Base-by-base conservation (phyloP, 106 monocot species). In the Agapanthus africanus region DNA sequence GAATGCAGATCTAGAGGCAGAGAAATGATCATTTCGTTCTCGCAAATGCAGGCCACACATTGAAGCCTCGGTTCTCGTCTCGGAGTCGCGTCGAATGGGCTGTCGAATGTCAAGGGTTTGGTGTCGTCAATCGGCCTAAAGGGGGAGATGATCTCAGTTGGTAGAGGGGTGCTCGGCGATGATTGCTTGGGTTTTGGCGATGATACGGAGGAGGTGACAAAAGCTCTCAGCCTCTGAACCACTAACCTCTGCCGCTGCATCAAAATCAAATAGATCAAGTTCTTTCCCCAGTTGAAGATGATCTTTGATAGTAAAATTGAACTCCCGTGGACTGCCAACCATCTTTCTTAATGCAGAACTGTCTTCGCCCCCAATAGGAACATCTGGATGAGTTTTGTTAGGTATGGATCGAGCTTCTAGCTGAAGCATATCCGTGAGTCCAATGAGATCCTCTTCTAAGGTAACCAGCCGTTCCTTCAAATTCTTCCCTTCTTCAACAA, bases 241-340 rank as follows among this genome's bases (percentile, higher is more conserved):
- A 95, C 95, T 88, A 54, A 97, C 97, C 89, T 97, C 97, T 69
- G 92, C 81, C 22, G 97, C 97, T 67, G 97, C 84, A 79, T 97
- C 97, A 83, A 97, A 97, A 83, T 97, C 92, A 80, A 97, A 90
- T 23, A 97, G 84, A 80, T 97, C 87, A 40, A 97, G 87, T 44
- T 90, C 82, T 61, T 87, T 97, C 44, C 97, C 97, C 31, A 97
- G 69, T 69, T 90, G 84, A 72, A 92, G 68, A 70, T 97, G 97
- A 81, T 97, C 92, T 69, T 89, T 97, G 19, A 82, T 65, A 26
- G 73, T 34, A 70, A 97, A 97, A 28, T 36, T 72, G 66, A 97
- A 92, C 39, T 87, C 79, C 21, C 57, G 70, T 23, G 68, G 89
- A 70, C 70, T 87, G 49, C 97, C 91, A 70, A 94, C 80, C 94